These are phyloP conservation scores for Russula sp. DNA, from an alignment of 768 basidiomycete species.

Conservation along the genomic window DNA sequence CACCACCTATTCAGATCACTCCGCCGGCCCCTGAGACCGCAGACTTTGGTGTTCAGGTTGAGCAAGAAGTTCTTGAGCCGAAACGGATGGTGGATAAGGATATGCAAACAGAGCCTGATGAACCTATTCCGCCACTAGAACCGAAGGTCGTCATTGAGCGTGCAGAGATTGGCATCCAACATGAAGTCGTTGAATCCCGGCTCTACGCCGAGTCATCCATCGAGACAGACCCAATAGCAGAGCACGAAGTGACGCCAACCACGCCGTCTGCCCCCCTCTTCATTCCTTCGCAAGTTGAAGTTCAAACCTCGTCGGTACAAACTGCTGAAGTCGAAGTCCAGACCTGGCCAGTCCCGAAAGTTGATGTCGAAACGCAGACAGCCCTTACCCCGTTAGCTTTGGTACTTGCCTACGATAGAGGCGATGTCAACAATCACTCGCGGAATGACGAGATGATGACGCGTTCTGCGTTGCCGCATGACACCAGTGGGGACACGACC, in stretches of 20 bases:
- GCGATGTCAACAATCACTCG: conserved; percentile 2
- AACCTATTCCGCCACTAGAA: conserved; percentile 9
- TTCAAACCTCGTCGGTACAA: conserved; percentile 32
- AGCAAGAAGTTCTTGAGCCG: conserved; percentile 17
- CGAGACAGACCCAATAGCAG: conserved; percentile 24
- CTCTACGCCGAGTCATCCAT: conserved; percentile 17
- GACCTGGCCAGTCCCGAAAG: conserved; percentile 22
- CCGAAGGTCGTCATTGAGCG: conserved; percentile 23
- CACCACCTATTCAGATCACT: conserved; percentile 25
- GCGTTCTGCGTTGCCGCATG: conserved; percentile 20
- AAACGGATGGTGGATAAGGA: conserved; percentile 23
- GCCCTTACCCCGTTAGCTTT: not conserved
- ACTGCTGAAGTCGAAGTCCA: conserved; percentile 32
- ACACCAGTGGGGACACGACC: conserved; percentile 29
- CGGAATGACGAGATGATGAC: conserved; percentile 14
- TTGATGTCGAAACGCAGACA: conserved; percentile 23
- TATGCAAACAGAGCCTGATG: conserved; percentile 30
- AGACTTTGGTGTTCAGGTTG: conserved; percentile 32
- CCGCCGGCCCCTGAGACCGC: conserved; percentile 25
- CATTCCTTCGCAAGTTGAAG: conserved; percentile 24
- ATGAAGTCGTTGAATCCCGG: conserved; percentile 32
- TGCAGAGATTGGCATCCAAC: conserved; percentile 46
- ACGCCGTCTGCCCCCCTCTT: conserved; percentile 8
- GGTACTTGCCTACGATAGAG: conserved; percentile 15
- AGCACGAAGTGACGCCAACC: conserved; percentile 18